phyloP scores from a whole-genome alignment of 2,329 filamentous ascomycete species.

The Leptographium galeiforme region DNA sequence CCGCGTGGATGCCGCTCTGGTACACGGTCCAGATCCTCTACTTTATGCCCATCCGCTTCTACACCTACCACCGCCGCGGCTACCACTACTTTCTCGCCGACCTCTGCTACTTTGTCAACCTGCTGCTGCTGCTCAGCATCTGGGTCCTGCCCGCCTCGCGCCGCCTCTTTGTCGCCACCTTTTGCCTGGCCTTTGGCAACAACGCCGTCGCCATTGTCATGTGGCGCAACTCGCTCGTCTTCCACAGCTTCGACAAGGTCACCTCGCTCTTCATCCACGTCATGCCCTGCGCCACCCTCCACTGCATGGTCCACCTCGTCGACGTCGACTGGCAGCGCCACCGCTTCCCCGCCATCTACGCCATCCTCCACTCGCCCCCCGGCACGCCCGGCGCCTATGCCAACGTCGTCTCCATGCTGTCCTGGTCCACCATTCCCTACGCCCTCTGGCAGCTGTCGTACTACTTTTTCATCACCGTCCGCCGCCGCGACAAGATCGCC shows the following conservation, averaged over 20 bases:
- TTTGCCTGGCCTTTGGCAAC: slow-evolving; percentile 88
- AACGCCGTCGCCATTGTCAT: slow-evolving; percentile 96
- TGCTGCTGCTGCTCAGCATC: slow-evolving; percentile 66
- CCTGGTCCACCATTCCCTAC: slow-evolving; percentile 91
- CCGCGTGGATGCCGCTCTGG: slow-evolving; percentile 83
- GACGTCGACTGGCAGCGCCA: slow-evolving; percentile 48
- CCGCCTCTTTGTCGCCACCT: slow-evolving; percentile 80
- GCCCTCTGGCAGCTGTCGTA: slow-evolving; percentile 85
- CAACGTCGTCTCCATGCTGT: slow-evolving; percentile 67
- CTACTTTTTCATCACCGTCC: slow-evolving; percentile 89
- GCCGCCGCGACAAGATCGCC: slow-evolving; percentile 88
- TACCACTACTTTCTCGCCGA: slow-evolving; percentile 97
- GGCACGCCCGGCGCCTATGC: slow-evolving; percentile 71
- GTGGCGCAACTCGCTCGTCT: slow-evolving; percentile 98
- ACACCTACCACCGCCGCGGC: slow-evolving; percentile 78
- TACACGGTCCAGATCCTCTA: slow-evolving; percentile 79
- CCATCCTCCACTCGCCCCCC: slow-evolving; percentile 55
- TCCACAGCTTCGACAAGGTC: slow-evolving; percentile 97
- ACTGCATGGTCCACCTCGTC: slow-evolving; percentile 80
- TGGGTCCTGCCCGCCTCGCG: slow-evolving; percentile 89
- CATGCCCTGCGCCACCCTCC: slow-evolving; percentile 90
- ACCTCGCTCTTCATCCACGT: slow-evolving; percentile 98
- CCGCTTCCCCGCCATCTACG: slow-evolving; percentile 74
- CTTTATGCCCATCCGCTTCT: slow-evolving; percentile 93
- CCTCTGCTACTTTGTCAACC: slow-evolving; percentile 95